Evolutionary conservation across 768 basidiomycete genomes (phyloP).

Genomic region (Leccinum pellstonianum): DNA sequence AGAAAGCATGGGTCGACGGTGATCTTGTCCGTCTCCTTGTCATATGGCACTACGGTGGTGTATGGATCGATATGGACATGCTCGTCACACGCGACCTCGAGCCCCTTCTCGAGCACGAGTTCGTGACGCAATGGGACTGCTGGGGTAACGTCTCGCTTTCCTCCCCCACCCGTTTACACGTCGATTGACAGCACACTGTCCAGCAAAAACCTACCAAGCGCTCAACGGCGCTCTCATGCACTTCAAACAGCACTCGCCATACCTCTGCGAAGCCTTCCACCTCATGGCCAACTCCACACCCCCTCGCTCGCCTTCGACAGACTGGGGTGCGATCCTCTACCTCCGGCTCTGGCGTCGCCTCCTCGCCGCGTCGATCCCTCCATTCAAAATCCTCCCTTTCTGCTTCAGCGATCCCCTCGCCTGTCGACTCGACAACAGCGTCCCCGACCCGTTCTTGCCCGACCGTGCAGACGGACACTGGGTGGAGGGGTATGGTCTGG

Average conservation of each 20-base stretch:
- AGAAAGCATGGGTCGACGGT: constrained; percentile 91
- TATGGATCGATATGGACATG: constrained; percentile 98
- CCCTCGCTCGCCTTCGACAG: constrained; percentile 77
- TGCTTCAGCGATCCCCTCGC: constrained; percentile 92
- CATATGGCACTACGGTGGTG: constrained; percentile 86
- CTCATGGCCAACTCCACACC: constrained; percentile 76
- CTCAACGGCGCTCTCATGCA: constrained; percentile 96
- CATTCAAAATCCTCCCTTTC: constrained; percentile 92
- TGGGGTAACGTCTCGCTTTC: constrained; percentile 58
- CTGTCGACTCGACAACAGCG: constrained; percentile 85
- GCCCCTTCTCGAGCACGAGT: constrained; percentile 89
- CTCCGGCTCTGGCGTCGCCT: constrained; percentile 87
- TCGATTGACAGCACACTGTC: constrained; percentile 4
- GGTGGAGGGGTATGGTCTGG: constrained; percentile 53
- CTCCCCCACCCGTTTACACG: background rate
- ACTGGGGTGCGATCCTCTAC: constrained; percentile 94
- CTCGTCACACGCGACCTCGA: constrained; percentile 83
- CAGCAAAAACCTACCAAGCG: constrained; percentile 71
- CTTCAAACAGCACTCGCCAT: constrained; percentile 86
- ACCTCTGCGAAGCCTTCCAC: constrained; percentile 95
- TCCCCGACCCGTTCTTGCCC: constrained; percentile 84
- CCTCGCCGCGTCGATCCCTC: constrained; percentile 65
- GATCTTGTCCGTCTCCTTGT: constrained; percentile 87
- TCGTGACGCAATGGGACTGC: constrained; percentile 98
- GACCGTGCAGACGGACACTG: constrained; percentile 56